Evolutionary conservation across 495 filamentous ascomycete species (phyloP), one percentile per base, ranked within the genome.

Genomic region (Xylaria scruposa): DNA sequence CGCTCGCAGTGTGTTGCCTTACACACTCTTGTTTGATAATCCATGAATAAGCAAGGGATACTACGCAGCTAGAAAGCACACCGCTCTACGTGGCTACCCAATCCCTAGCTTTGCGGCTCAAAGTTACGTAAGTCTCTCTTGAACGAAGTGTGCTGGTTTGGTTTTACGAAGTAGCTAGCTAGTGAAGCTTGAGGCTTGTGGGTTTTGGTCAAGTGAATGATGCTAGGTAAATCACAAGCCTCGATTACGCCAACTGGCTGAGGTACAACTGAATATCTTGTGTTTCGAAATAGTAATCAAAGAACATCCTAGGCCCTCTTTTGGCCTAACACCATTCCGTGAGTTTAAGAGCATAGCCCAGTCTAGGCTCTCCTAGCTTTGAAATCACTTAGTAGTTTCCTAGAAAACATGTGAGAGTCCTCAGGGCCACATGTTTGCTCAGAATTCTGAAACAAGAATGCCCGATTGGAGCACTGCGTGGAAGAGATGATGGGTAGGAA

Each of bases 371-470:
- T 31, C 56, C 56, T 70, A 33, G 47, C 47, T 54, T 64, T 33
- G 59, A 60, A 24, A 44, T 33, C 24, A 36, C 4, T 36, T 26
- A 38, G 33, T 49, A 24, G 33, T 19, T 63, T 38, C 42, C 58
- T 33, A 62, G 56, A 46, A 69, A 29, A 17, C 24, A 47, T 56
- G 51, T 56, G 68, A 63, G 24, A 40, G 19, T 24, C 24, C 56
- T 46, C 24, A 36, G 33, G 36, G 59, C 47, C 36, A 53, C 40
- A 36, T 54, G 56, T 70, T 64, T 64, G 46, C 59, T 29, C 33
- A 24, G 24, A 33, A 56, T 21, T 64, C 53, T 56, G 68, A 70
- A 70, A 70, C 68, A 29, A 21, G n/a, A 33, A 24, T 58, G 36
- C 47, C 68, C 68, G 59, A 46, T n/a, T 46, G 4, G 21, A 7